Evolutionary conservation across 2,329 filamentous ascomycete species (phyloP).

Genomic region (Aureobasidium lini): DNA sequence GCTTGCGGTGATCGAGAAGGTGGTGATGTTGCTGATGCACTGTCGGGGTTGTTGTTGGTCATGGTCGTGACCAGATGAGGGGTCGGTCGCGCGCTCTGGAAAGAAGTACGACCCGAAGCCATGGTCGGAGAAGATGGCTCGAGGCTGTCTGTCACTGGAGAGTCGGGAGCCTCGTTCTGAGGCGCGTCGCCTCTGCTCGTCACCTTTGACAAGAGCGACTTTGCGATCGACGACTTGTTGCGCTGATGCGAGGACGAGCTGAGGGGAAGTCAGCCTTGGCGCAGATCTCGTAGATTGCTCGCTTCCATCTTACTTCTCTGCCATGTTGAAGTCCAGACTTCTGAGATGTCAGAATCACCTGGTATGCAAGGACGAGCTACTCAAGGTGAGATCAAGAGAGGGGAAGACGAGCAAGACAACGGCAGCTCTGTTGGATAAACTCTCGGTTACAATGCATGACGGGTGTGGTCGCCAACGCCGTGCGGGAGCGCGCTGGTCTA

Average conservation of each 20-base stretch:
- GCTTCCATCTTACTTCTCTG: slow-evolving; percentile 6
- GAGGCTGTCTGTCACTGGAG: not conserved
- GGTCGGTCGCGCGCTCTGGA: not conserved
- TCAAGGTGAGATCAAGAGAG: not conserved
- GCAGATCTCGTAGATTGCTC: not conserved
- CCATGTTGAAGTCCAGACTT: not conserved
- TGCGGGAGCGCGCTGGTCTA: not conserved
- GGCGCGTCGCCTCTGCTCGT: slow-evolving; percentile 39
- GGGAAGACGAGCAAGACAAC: not conserved
- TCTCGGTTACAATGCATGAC: not conserved
- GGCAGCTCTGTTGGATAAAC: not conserved
- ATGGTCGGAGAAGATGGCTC: slow-evolving; percentile 5
- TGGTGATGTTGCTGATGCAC: not conserved
- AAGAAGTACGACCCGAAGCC: not conserved
- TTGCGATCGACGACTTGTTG: slow-evolving; percentile 45
- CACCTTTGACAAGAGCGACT: slow-evolving; percentile 47
- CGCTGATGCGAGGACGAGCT: slow-evolving; percentile 32
- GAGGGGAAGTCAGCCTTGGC: not conserved
- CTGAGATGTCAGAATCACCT: not conserved
- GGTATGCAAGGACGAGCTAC: not conserved
- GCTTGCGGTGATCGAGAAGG: slow-evolving; percentile 10
- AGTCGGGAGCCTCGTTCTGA: not conserved
- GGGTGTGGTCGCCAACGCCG: not conserved
- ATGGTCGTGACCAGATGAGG: slow-evolving; percentile 30
- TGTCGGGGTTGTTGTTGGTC: slow-evolving; percentile 21